Conservation (phyloP, 495 filamentous ascomycete species). For the Xylaria telfairii region DNA sequence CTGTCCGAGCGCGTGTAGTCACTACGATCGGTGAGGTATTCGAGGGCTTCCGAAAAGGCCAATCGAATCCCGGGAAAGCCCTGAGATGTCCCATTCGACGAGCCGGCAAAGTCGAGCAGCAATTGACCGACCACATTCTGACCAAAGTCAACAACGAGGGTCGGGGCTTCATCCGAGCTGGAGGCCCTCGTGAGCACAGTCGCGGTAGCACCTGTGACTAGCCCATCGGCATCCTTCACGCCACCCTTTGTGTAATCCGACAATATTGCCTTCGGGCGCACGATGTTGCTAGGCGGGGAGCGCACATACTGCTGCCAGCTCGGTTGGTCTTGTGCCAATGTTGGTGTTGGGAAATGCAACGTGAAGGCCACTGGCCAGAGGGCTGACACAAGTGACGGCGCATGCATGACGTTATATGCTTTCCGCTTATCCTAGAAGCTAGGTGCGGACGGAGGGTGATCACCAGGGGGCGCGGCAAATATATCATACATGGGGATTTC, state of each 20-base stretch:
- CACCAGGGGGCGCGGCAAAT: not conserved
- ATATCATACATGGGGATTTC: not conserved
- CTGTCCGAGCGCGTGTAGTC: slow-evolving; percentile 55
- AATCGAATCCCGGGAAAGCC: slow-evolving; percentile 47
- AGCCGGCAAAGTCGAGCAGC: slow-evolving; percentile 33
- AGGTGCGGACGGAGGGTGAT: not conserved
- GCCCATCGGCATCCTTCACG: slow-evolving; percentile 41
- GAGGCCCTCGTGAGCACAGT: slow-evolving; percentile 35
- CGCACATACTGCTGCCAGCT: slow-evolving; percentile 37
- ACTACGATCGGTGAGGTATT: slow-evolving; percentile 48
- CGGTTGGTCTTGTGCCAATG: slow-evolving; percentile 22
- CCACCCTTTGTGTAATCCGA: slow-evolving; percentile 31
- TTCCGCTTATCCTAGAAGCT: not conserved
- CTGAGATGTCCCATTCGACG: slow-evolving; percentile 25
- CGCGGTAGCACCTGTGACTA: slow-evolving; percentile 34
- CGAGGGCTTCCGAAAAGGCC: slow-evolving; percentile 53
- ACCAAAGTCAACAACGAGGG: slow-evolving; percentile 53
- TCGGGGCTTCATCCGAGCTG: slow-evolving; percentile 19
- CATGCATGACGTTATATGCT: not conserved
- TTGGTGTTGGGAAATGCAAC: not conserved
- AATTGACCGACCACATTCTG: slow-evolving; percentile 49
- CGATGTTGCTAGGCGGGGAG: slow-evolving; percentile 22
- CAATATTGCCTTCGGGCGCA: slow-evolving; percentile 29
- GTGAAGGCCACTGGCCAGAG: slow-evolving; percentile 2
- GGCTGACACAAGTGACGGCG: not conserved